Percentiles rank a stretch among this genome's conserved stretches.
Conservation (phyloP, 2,329 filamentous ascomycete species). For the Ophiostoma pallidulum region DNA sequence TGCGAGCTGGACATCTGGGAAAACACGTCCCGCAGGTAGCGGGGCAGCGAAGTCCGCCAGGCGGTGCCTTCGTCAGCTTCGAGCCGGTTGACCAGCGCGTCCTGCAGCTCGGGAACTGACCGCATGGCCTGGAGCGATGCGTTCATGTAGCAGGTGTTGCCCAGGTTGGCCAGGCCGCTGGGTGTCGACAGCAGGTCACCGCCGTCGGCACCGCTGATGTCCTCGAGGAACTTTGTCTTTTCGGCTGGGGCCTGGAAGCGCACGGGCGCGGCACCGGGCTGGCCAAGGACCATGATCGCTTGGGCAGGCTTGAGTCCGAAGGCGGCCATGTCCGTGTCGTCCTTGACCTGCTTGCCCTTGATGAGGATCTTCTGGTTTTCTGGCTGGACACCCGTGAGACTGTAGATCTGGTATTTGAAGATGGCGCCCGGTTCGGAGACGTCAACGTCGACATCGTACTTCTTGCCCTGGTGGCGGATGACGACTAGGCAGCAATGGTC, state of each 20-base stretch:
- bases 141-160: constrained; percentile 98
- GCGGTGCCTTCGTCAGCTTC: constrained; percentile 19
- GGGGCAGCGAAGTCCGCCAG: constrained; percentile 52
- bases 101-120: constrained; percentile 81
- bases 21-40: constrained; percentile 72
- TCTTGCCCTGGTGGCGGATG: constrained; percentile 92
- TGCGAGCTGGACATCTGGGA: constrained; percentile 85
- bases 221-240: constrained; percentile 80
- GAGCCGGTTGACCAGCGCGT: constrained; percentile 57
- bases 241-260: constrained; percentile 66
- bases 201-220: constrained; percentile 82
- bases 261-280: constrained; percentile 57
- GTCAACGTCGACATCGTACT: constrained; percentile 89
- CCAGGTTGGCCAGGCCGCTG: constrained; percentile 80
- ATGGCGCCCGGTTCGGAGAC: constrained; percentile 75
- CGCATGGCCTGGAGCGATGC: constrained; percentile 89
- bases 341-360: constrained; percentile 89
- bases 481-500: constrained; percentile 48
- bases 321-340: constrained; percentile 79
- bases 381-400: constrained; percentile 89
- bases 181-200: constrained; percentile 69
- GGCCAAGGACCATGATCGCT: constrained; percentile 94
- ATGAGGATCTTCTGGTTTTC: constrained; percentile 93
- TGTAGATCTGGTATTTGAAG: constrained; percentile 93
- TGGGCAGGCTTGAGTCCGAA: constrained; percentile 80